Evolutionary conservation across 2,329 filamentous ascomycete species (phyloP).

Genomic region (Talaromyces sp.): DNA sequence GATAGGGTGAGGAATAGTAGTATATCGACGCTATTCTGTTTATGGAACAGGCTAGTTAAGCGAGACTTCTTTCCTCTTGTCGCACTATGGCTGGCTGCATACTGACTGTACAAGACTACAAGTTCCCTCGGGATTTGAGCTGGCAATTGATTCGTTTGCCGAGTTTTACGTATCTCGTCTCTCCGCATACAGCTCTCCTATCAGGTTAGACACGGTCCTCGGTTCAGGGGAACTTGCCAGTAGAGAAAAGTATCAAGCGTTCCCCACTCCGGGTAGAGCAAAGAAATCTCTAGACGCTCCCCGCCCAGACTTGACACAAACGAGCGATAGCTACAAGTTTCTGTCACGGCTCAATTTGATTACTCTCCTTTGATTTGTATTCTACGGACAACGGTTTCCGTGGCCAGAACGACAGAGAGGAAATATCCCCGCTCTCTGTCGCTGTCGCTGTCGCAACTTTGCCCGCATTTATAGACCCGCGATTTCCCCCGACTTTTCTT

Average conservation of each 20-base stretch:
- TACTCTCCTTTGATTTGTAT: not conserved
- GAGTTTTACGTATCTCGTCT: not conserved
- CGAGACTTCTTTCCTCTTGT: not conserved
- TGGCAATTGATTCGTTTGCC: too few species aligned
- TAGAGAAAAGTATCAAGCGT: not conserved
- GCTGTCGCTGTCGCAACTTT: too few species aligned
- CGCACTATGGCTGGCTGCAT: too few species aligned
- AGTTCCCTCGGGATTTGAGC: too few species aligned
- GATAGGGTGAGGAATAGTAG: too few species aligned
- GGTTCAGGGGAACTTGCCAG: too few species aligned
- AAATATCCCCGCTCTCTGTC: not conserved
- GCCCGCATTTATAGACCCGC: slow-evolving; percentile 2
- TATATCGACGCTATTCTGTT: not conserved
- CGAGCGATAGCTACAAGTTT: not conserved
- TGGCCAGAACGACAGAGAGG: too few species aligned
- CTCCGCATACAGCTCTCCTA: not conserved
- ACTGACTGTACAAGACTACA: too few species aligned
- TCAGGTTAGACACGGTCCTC: too few species aligned
- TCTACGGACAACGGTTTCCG: not conserved
- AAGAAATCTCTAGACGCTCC: not conserved
- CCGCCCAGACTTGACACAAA: not conserved
- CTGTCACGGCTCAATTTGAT: not conserved
- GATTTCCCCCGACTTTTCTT: not conserved
- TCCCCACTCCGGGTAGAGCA: slow-evolving; percentile 1
- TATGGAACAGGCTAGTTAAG: not conserved